phyloP scores from a whole-genome alignment of 352 stramenopile genomes.

The Globisporangium cylindrosporum region DNA sequence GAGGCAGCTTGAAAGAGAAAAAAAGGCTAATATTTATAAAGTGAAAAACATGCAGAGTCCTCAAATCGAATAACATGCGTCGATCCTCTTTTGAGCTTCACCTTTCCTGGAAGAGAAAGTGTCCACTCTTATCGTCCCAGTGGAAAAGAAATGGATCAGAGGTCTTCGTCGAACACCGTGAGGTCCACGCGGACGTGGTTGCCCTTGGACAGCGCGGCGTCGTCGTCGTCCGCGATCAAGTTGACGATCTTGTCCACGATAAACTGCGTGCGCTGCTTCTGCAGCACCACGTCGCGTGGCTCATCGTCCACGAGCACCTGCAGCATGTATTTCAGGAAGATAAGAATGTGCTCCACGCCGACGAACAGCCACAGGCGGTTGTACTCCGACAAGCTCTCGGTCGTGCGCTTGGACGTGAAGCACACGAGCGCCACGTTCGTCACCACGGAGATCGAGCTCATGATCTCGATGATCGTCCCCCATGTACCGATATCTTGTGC shows the following conservation, averaged over 20 bases:
- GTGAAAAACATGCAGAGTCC: background rate
- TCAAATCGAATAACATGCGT: background rate
- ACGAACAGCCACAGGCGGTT: conserved; percentile 64
- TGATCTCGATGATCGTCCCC: conserved; percentile 87
- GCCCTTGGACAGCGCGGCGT: conserved; percentile 57
- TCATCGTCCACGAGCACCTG: conserved; percentile 69
- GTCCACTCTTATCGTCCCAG: background rate
- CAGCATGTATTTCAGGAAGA: conserved; percentile 71
- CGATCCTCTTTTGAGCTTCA: background rate
- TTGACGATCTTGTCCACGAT: conserved; percentile 76
- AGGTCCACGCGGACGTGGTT: conserved; percentile 81
- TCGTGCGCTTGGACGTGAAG: conserved; percentile 83
- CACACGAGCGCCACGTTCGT: conserved; percentile 93
- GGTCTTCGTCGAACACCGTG: conserved; percentile 75
- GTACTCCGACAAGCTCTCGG: conserved; percentile 37
- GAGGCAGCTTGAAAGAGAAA: background rate
- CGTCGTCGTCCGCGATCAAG: conserved; percentile 70
- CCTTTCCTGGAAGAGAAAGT: background rate
- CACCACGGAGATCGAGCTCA: conserved; percentile 86
- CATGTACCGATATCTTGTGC: conserved; percentile 91
- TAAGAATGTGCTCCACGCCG: conserved; percentile 56
- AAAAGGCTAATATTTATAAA: background rate
- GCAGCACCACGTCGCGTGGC: conserved; percentile 57
- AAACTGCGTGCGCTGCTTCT: conserved; percentile 70
- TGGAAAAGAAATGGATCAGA: conserved; percentile 16